Base-by-base conservation (phyloP, 306 rosid species). In the Acacia acuminata region DNA sequence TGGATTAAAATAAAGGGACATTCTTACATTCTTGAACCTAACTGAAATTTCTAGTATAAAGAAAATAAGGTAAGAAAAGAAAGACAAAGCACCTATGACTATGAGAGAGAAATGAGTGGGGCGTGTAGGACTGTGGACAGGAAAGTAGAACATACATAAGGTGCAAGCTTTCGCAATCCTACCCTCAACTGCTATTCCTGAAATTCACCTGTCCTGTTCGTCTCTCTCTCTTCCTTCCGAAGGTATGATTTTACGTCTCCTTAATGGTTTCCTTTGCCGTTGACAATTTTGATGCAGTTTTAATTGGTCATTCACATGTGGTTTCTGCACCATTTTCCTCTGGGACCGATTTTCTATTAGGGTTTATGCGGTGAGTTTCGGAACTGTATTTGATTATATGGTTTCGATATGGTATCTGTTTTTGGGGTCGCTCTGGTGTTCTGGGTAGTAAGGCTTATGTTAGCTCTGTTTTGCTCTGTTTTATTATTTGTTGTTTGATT, bases 351-450 rank as follows among this genome's bases (percentile, higher is more conserved):
- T 58, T 74, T 72, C 79, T 43, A 53, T 73, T 81, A 81, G 87
- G 90, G 90, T 81, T 83, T 36, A 17, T 73, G 48, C 82, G 69
- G 63, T 83, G 78, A 48, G 75, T 74, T 73, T 77, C 20, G 51
- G 7, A 48, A 22, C 53, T 78, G 38, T 44, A 74, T 73, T 63
- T 61, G 32, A 27, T 65, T 65, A 43, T 32, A 14, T 36, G 48
- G 73, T 69, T 65, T 50, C 10, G 66, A 60, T 60, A 34, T 10
- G 66, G 32, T 60, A 60, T 60, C 66, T 9, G 32, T 63, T 61
- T 61, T 22, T 25, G 15, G 36, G 63, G 17, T 63, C 38, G 68
- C 68, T 63, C 5, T 63, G 68, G 68, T 27, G 68, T 63, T 79
- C 12, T 65, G 56, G 61, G 58, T 75, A 27, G 20, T 51, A 32